These are phyloP conservation scores for Solanum lignicaule DNA, from an alignment of 257 asterid species.

Conservation along the genomic window DNA sequence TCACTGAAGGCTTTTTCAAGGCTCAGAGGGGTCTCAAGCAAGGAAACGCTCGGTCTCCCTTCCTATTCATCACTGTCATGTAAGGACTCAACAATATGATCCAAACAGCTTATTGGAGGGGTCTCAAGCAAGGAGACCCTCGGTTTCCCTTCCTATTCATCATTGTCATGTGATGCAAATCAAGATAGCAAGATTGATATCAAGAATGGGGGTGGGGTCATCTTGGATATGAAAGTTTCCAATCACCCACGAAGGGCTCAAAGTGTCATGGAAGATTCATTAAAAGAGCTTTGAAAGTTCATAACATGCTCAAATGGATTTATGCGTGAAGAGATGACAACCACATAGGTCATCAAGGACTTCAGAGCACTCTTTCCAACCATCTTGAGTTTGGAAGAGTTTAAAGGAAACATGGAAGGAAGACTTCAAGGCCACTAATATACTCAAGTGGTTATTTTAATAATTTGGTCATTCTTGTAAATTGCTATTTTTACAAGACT, in stretches of 20 bases:
- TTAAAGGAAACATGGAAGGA: too few relatives aligned
- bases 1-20: neutral
- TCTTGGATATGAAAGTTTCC: neutral
- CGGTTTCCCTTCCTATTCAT: neutral
- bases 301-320: neutral
- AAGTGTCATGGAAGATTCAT: neutral
- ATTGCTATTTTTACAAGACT: neutral
- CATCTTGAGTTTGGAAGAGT: too few relatives aligned
- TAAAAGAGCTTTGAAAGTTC: neutral
- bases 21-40: neutral
- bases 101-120: neutral
- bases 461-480: neutral
- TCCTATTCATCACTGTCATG: neutral
- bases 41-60: neutral
- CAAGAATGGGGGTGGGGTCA: neutral
- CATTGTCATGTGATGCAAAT: neutral
- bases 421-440: too few relatives aligned
- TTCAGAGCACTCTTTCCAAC: too few relatives aligned
- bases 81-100: neutral
- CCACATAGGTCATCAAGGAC: neutral
- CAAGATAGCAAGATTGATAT: neutral
- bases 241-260: neutral
- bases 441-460: neutral
- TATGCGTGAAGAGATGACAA: neutral
- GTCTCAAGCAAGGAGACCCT: neutral